Evolutionary conservation across 106 monocot genomes (phyloP), one percentile per base, ranked within the genome.

Genomic region (Dendrobium officinale): DNA sequence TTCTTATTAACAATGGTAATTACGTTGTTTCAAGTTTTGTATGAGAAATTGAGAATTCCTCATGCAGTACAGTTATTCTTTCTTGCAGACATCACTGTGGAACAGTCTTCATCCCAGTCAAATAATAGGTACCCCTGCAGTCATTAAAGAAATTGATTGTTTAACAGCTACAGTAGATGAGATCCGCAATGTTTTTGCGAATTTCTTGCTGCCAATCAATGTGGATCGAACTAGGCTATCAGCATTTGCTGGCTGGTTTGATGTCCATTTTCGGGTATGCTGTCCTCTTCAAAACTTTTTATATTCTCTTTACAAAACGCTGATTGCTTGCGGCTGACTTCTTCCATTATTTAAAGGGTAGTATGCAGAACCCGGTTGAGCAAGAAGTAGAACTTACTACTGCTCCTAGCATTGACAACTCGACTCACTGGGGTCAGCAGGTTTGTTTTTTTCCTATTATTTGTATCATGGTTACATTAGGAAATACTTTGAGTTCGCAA

Each of bases 381-480:
- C 54, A 82, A n/a, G 93, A 91, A 82, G 75, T 99, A 77, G 88
- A 91, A 81, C 84, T 99, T 75, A 91, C 81, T 75, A 99, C 99
- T 70, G 99, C 93, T 82, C 99, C 99, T 29, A 92, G 92, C 80
- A n/a, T 5, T 6, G 83, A 95, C 2, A 81, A 87, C 47, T 56
- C 80, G 2, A 99, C 99, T 64, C 99, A 99, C 56, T 99, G 99
- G 99, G 99, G 95, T 20, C 99, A 99, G 79, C 99, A 99, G 93
- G 99, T 99, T 77, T 77, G 54, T 82, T 82, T 20, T 22, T 22
- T 77, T 45, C 55, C 72, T 73, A 33, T 74, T 20, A 42, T 20
- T 74, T 74, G 18, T 20, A 44, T n/a, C 43, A 74, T 74, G n/a
- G 15, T 44, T 44, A 74, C 20, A 19, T 18, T 74, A 27, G 27